Evolutionary conservation across 73 alveolate genomes (phyloP).

Genomic region (Tetrahymena elliotti): DNA sequence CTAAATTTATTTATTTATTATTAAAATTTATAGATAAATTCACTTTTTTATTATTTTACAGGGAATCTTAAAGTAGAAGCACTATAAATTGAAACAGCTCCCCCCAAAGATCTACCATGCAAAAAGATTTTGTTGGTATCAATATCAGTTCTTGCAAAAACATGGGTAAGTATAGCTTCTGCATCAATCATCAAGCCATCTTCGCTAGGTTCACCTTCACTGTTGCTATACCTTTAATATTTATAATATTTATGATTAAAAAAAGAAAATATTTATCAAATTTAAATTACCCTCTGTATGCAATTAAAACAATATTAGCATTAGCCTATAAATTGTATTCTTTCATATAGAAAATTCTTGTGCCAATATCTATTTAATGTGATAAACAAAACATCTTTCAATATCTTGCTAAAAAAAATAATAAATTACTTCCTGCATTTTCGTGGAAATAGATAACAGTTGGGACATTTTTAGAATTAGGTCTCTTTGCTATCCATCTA

Average conservation of each 20-base stretch:
- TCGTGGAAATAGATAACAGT: conserved; percentile 86
- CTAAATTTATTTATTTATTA: not conserved
- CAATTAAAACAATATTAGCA: conserved; percentile 78
- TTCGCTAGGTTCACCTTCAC: conserved; percentile 94
- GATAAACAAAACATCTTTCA: not conserved
- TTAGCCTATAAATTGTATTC: conserved; percentile 44
- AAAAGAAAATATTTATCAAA: not conserved
- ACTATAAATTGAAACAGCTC: conserved; percentile 87
- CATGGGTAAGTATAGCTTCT: conserved; percentile 63
- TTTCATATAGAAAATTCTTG: conserved; percentile 68
- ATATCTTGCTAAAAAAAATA: not conserved
- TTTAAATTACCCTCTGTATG: conserved; percentile 87
- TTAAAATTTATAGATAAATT: not conserved
- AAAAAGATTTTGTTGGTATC: conserved; percentile 63
- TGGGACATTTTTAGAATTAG: conserved; percentile 30
- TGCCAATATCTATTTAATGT: conserved; percentile 85
- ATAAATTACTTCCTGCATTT: conserved; percentile 86
- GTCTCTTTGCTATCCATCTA: conserved; percentile 61
- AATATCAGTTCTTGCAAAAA: conserved; percentile 59
- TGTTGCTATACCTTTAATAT: conserved; percentile 42
- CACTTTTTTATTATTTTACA: not conserved
- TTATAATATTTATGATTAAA: not conserved
- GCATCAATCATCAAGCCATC: conserved; percentile 86
- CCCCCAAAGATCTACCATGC: conserved; percentile 92
- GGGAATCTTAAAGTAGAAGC: conserved; percentile 29